Evolutionary conservation across 75 land plant genomes (phyloP).

Genomic region (Chamaecyparis obtusa): DNA sequence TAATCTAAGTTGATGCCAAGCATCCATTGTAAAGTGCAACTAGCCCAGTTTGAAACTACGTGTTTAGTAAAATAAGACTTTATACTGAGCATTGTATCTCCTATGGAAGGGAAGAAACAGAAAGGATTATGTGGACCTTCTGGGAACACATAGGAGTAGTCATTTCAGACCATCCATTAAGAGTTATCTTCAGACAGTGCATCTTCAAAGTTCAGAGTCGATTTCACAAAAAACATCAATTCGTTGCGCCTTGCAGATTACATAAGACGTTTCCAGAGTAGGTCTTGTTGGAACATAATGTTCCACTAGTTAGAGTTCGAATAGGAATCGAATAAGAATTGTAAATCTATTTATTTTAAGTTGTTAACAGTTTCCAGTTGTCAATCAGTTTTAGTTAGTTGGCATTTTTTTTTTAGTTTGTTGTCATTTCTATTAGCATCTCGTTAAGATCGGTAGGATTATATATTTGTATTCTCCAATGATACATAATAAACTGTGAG

Average conservation of each 20-base stretch:
- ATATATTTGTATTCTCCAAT: no score
- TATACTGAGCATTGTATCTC: neutral
- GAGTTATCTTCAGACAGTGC: neutral
- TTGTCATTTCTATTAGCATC: no score
- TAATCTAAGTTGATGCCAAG: neutral
- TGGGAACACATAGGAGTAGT: neutral
- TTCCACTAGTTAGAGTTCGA: no score
- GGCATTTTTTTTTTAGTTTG: no score
- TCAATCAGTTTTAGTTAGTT: no score
- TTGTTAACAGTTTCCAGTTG: no score
- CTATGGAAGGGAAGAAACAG: neutral
- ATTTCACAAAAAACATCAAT: neutral
- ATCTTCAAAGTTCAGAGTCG: neutral
- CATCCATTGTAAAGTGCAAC: neutral
- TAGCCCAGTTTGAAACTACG: neutral
- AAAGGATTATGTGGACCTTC: neutral
- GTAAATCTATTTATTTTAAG: no score
- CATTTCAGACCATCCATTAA: neutral
- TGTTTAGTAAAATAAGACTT: neutral
- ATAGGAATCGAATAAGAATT: no score
- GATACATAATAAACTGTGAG: no score
- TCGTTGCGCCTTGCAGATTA: neutral
- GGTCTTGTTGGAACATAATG: neutral
- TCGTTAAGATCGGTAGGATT: no score
- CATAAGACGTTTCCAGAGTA: neutral